Base-by-base conservation (phyloP, 495 filamentous ascomycete species). In the Penicillium pulvis region DNA sequence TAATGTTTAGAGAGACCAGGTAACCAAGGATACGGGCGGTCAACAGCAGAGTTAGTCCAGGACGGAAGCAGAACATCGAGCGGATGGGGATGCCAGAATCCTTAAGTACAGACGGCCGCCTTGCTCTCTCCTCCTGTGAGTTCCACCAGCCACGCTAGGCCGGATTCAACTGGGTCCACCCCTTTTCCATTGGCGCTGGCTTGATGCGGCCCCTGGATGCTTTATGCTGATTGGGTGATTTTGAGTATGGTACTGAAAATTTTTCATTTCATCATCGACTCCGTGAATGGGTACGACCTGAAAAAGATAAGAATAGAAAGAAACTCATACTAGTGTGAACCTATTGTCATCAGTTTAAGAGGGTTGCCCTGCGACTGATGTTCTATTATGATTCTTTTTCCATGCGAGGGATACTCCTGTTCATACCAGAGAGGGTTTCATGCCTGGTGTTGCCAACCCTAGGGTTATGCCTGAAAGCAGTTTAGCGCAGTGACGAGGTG, bases 71-170 rank as follows among this genome's bases (percentile, higher is more conserved):
- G 69, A 75, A 74, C 75, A 68, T 68, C 44, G 36, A 54, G 57
- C 71, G 71, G 73, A 73, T 36, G 75, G 71, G 75, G 75, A 72
- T 71, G 73, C 69, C 70, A 75, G 74, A 78, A 76, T 76, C 69
- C 77, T 80, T 80, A 80, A 80, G 76, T 80, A 80, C 75, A 70
- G 73, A 71, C 67, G 70, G 63, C 64, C 71, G 67, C 65, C 65
- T 75, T 69, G 72, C 69, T 63, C 73, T 69, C 64, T 60, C 59
- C 59, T 70, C 67, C 66, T 67, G 68, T 65, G 64, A 76, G 71
- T 74, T 76, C 75, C 75, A 78, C 76, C 69, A 53, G 59, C 63
- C 52, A 60, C 70, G 58, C 65, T 77, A 70, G 61, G 59, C 72
- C 69, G 55, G 51, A 69, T 73, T 61, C 68, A 61, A 60, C 66